Evolutionary conservation across 148 eudicot genomes (phyloP), one percentile per base, ranked within the genome.

Genomic region (Limonium bicolor): DNA sequence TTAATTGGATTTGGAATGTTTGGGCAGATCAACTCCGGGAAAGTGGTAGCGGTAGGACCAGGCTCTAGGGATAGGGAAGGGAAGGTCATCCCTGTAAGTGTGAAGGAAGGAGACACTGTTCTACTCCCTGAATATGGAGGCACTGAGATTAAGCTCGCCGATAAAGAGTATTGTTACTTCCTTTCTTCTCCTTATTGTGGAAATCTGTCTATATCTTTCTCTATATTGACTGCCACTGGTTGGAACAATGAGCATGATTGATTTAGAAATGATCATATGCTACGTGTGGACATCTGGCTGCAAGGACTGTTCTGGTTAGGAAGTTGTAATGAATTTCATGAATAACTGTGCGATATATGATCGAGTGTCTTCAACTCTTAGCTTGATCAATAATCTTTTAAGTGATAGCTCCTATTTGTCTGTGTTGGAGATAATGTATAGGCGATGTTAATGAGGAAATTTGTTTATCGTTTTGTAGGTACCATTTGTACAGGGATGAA

Each of bases 111-210:
- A 35, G 94, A 82, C 13, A 72, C 77, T 47, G 86, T 82, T 32
- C 71, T 82, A 6, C 61, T 82, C 54, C 86, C 94, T 5, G 94
- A 78, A 20, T 82, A 78, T 46, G 94, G 86, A 14, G 94, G 94
- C 15, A 58, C 65, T 44, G 66, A 72, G 51, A 62, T 77, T 26
- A 82, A 77, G 70, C 82, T 77, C 43, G 68, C 69, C 10, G 94
- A 82, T 33, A 82, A 77, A 69, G 76, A 67, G 94, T 82, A 61
- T 54, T 29, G 25, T 18, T 39, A 31, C 43, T 47, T 33, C 28
- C 39, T 10, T 36, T 9, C 17, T n/a, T n/a, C n/a, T n/a, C n/a
- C n/a, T n/a, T n/a, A n/a, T n/a, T n/a, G n/a, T n/a, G n/a, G n/a
- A n/a, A n/a, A n/a, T n/a, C n/a, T n/a, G n/a, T n/a, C n/a, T n/a